Conservation (phyloP, 2,329 filamentous ascomycete genomes). For the Fusarium nelsonii region DNA sequence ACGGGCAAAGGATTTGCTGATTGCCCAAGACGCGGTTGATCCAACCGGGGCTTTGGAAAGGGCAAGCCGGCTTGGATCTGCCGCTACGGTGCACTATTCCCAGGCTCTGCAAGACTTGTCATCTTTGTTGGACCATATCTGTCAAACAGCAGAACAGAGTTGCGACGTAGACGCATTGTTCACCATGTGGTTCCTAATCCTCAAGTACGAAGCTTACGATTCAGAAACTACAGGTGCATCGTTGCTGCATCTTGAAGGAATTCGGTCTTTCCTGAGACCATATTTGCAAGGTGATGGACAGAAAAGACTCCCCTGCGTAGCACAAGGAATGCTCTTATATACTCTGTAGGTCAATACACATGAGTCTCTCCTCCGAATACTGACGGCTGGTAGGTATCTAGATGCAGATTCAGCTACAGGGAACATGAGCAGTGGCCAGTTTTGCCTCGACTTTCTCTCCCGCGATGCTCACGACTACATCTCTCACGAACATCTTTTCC, state of each 20-base stretch:
- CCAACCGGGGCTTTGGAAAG: not conserved
- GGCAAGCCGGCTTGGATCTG: slow-evolving; percentile 15
- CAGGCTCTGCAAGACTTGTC: slow-evolving; percentile 40
- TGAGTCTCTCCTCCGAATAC: accelerated
- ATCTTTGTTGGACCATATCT: slow-evolving; percentile 27
- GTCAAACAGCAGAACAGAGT: slow-evolving; percentile 9
- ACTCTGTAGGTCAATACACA: slow-evolving; percentile 19
- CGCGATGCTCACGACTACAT: slow-evolving; percentile 41
- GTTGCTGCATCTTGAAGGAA: slow-evolving; percentile 37
- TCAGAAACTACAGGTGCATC: slow-evolving; percentile 32
- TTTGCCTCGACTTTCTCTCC: slow-evolving; percentile 39
- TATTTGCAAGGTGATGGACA: slow-evolving; percentile 24
- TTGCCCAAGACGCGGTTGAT: not conserved
- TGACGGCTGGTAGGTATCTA: slow-evolving; percentile 18
- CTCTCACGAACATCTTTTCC: slow-evolving; percentile 40
- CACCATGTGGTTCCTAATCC: slow-evolving; percentile 43
- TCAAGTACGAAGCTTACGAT: slow-evolving; percentile 36
- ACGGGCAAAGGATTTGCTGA: slow-evolving; percentile 25
- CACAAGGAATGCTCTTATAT: slow-evolving; percentile 38
- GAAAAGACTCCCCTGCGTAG: slow-evolving; percentile 28
- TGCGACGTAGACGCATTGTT: slow-evolving; percentile 39
- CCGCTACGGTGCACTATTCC: slow-evolving; percentile 30
- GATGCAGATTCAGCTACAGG: slow-evolving; percentile 40
- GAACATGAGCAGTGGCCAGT: slow-evolving; percentile 27
- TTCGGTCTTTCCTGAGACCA: slow-evolving; percentile 32